Evolutionary conservation across 2,329 filamentous ascomycete species (phyloP), one percentile per base, ranked within the genome.

Genomic region (Colletotrichum sublineola): DNA sequence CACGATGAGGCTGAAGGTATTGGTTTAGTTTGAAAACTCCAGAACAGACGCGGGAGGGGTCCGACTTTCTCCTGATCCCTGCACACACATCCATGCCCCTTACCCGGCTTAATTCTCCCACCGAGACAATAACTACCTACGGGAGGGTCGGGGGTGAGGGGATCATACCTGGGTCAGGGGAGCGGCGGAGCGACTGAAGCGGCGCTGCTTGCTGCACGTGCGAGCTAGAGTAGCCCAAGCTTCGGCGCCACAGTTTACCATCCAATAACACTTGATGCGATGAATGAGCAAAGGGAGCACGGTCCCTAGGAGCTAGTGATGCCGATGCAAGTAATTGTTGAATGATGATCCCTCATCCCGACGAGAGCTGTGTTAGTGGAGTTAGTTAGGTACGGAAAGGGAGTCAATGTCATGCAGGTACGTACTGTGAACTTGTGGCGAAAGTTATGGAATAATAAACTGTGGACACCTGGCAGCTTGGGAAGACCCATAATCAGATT

Each of bases 221-320:
- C 63, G 58, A 46, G 40, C 12, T 50, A 56, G 63, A n/a, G 18
- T 46, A 57, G 58, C 58, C 69, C 44, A 68, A 64, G 69, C 58
- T 68, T 48, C 69, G 69, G 53, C 44, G 65, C 44, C 53, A 60
- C 29, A 63, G 14, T 40, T 38, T 60, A 36, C 53, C 68, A 58
- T 58, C 64, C 44, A 58, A 71, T 60, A 64, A 64, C 63, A 56
- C 14, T 38, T 58, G 52, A 36, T 31, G 64, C 57, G 42, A 20
- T 57, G n/a, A 42, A n/a, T 61, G 24, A 42, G 46, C 15, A 20
- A 53, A 46, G 18, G 40, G 48, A 46, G 69, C 69, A 68, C 65
- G 69, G 69, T 48, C 69, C 69, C 40, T 46, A 29, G 58, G 53
- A 60, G 69, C 69, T 60, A 57, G 57, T 40, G 61, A 68, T 71